Percentiles rank a stretch among this genome's conserved stretches.
These are phyloP conservation scores for Chamaecrista fasciculata DNA, from an alignment of 306 rosid genomes.

Conservation along the genomic window DNA sequence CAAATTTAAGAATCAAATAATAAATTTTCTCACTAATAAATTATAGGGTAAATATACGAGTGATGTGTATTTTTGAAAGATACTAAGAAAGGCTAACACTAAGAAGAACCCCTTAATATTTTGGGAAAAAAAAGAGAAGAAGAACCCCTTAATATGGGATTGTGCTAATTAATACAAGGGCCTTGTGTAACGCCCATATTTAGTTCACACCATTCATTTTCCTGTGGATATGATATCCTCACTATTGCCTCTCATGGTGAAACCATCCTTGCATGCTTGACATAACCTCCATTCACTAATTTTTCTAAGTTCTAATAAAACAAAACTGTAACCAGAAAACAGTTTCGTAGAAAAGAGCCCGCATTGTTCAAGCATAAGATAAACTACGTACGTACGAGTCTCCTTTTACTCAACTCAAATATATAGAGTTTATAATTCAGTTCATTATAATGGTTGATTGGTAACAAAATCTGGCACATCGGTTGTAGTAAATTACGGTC, in stretches of 20 bases:
- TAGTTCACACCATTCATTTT: slow-evolving; percentile 25
- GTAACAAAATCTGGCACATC: not conserved
- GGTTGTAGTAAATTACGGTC: not conserved
- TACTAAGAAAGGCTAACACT: not conserved
- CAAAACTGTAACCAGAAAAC: slow-evolving; percentile 41
- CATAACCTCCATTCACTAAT: slow-evolving; percentile 33
- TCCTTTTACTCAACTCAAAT: not conserved
- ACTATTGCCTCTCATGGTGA: slow-evolving; percentile 44
- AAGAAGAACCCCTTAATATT: too few species aligned
- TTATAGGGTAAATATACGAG: not conserved
- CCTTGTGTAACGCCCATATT: not conserved
- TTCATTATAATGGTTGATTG: not conserved
- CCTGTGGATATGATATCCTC: slow-evolving; percentile 24
- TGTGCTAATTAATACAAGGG: not conserved
- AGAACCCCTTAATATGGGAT: not conserved
- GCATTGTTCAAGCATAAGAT: not conserved
- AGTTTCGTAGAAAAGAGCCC: slow-evolving; percentile 31
- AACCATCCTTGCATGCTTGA: slow-evolving; percentile 21
- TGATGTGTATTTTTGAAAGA: not conserved
- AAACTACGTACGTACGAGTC: not conserved
- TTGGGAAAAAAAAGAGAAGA: too few species aligned
- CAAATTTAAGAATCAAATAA: too few species aligned
- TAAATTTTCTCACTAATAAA: too few species aligned
- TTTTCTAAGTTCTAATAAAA: slow-evolving; percentile 33
- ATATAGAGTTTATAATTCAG: not conserved